Evolutionary conservation across 2,329 filamentous ascomycete species (phyloP), one percentile per base, ranked within the genome.

Genomic region (Fusarium falciforme): DNA sequence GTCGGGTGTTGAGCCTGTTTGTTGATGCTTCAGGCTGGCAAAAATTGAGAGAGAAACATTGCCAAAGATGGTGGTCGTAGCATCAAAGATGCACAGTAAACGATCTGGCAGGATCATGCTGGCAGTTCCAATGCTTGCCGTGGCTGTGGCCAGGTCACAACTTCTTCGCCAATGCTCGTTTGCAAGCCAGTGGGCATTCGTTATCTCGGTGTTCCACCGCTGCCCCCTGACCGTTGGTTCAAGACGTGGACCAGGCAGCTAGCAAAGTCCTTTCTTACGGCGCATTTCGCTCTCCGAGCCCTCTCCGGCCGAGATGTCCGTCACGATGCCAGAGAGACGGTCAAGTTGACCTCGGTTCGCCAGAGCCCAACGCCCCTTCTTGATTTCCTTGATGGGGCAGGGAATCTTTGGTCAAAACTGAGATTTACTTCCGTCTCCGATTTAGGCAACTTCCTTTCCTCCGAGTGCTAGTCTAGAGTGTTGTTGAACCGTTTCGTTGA

Each of bases 371-470:
- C 42, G 17, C 36, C 61, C 64, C 31, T 63, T 55, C 33, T 66
- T 25, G 47, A 35, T 42, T 49, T 67, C 63, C 61, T 64, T 17
- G 44, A 60, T 61, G 40, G 67, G 58, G 42, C 22, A 62, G 35
- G 35, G 27, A 58, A 33, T 61, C 40, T 20, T 27, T 54, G 31
- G 38, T 35, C 44, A 59, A 68, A 58, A 44, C 60, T 29, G 59
- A 52, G 10, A 22, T 65, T 33, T 57, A 66, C 55, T 59, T 35
- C 66, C 31, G 29, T 67, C 65, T 61, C 49, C 64, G 14, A 31
- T 75, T 71, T 62, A n/a, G 67, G 64, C 9, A 78, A 69, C 49
- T 66, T 78, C 76, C 74, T 20, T 78, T 75, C 54, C 68, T 70
- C 76, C 74, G 76, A 58, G n/a, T 55, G 35, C 29, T 64, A 36